phyloP scores from a whole-genome alignment of 768 basidiomycete species.

The Sarcomyxa edulis region DNA sequence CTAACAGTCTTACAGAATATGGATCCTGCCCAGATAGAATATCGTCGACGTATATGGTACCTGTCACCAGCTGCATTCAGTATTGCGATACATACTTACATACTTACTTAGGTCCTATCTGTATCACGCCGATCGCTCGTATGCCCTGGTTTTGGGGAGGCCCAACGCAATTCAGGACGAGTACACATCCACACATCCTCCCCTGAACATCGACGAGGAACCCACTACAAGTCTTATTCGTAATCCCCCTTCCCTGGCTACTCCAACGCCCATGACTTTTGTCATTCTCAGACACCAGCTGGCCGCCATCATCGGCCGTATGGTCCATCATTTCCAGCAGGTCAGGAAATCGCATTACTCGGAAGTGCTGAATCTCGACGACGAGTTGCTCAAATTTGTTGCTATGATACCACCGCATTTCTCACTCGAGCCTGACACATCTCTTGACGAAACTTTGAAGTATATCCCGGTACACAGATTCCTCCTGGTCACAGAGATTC shows the following conservation, averaged over 20 bases:
- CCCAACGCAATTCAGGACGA: constrained; percentile 88
- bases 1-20: constrained; percentile 44
- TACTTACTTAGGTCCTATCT: constrained; percentile 64
- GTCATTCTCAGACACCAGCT: constrained; percentile 82
- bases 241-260: constrained; percentile 53
- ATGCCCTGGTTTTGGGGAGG: constrained; percentile 85
- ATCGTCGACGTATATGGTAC: constrained; percentile 86
- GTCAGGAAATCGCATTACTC: constrained; percentile 77
- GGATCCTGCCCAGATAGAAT: constrained; percentile 75
- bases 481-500: constrained; percentile 83
- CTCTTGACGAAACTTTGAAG: constrained; percentile 58
- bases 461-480: constrained; percentile 84
- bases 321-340: constrained; percentile 92
- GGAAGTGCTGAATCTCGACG: constrained; percentile 78
- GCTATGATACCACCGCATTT: constrained; percentile 75
- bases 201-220: constrained; percentile 69
- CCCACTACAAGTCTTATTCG: constrained; percentile 35
- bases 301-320: constrained; percentile 80
- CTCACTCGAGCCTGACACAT: constrained; percentile 68
- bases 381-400: constrained; percentile 76
- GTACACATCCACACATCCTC: constrained; percentile 78
- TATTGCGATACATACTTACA: constrained; percentile 2
- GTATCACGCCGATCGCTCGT: constrained; percentile 92
- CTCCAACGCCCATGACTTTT: constrained; percentile 82
- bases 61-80: constrained; percentile 3